Conservation (phyloP, 345 rosid species). For the Heritiera littoralis region DNA sequence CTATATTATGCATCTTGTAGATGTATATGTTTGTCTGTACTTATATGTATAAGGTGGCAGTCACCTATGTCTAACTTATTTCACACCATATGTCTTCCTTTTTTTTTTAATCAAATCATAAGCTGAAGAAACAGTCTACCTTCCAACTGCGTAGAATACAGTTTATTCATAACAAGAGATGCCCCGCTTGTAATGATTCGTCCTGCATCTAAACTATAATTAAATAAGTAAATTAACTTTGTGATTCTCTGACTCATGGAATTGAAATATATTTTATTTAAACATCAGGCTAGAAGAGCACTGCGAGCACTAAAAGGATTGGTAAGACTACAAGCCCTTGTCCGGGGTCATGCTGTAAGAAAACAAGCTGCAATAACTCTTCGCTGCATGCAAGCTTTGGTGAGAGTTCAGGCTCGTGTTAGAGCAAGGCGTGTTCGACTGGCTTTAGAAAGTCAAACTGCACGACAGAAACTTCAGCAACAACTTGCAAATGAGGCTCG, state of each 20-base stretch:
- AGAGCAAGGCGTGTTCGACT: conserved; percentile 96
- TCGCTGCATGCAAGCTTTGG: conserved; percentile 99
- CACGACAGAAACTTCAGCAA: conserved; percentile 73
- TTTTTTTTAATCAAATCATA: neutral
- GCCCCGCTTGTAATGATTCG: neutral
- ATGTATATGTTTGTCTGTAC: neutral
- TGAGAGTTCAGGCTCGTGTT: conserved; percentile 98
- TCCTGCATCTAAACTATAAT: neutral
- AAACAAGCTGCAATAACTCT: conserved; percentile 99
- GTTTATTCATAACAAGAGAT: neutral
- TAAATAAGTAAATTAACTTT: neutral
- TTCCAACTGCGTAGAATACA: neutral
- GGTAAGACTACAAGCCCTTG: conserved; percentile 97
- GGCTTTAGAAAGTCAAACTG: conserved; percentile 84
- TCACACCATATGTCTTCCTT: neutral
- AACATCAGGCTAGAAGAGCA: conserved; percentile 92
- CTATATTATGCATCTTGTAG: neutral
- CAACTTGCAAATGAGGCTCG: conserved; percentile 75
- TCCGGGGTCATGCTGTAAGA: conserved; percentile 97
- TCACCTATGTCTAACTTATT: neutral
- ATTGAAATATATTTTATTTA: conserved; percentile 23
- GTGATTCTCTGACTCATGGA: neutral
- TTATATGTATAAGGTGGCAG: neutral
- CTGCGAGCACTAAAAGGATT: conserved; percentile 94
- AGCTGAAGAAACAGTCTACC: neutral